Evolutionary conservation across 768 basidiomycete species (phyloP), one percentile per base, ranked within the genome.

Genomic region (Tubosaeta brunneosetosa): DNA sequence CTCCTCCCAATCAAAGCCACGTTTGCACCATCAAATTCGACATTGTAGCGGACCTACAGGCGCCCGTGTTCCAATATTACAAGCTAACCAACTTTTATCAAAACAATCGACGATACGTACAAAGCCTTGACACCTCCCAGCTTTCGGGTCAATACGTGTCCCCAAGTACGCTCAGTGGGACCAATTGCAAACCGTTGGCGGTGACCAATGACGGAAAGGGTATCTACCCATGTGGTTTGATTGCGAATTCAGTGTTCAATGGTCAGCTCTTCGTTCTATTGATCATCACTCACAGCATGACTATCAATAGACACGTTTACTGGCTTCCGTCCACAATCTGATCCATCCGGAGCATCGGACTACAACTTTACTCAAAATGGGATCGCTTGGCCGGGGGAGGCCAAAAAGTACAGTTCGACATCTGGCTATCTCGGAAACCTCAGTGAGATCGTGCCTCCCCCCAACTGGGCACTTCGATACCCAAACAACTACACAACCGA

Each of bases 21-120:
- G 79, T 85, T 59, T 99, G 97, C 69, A 66, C 84, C 56, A 77
- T 99, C 62, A 76, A 85, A 55, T 98, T 98, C 66, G 77, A 86
- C 44, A 70, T 97, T 34, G 92, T 93, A 8, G 83, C 83, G 49
- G 81, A 90, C 65, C 74, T 99, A 31, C 70, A 78, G 10, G 72
- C 80, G 14, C 76, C 85, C 25, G 88, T 98, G 12, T 83, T 99
- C 62, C 76, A 97, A 59, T 99, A 99, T 76, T 99, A 98, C 81
- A 93, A 92, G 72, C 80, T 91, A 66, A 92, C 90, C 44, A 94
- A 94, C 74, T 95, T 94, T 74, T 98, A 83, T 74, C 95, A 99
- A 78, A 99, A 99, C 70, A 97, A 99, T 68, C 86, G 97, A 32
- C 83, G 97, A 65, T 99, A 98, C 65, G 97, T 98, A 50, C 88